phyloP scores from a whole-genome alignment of 768 basidiomycete species.

The Clitopilus passeckerianus region DNA sequence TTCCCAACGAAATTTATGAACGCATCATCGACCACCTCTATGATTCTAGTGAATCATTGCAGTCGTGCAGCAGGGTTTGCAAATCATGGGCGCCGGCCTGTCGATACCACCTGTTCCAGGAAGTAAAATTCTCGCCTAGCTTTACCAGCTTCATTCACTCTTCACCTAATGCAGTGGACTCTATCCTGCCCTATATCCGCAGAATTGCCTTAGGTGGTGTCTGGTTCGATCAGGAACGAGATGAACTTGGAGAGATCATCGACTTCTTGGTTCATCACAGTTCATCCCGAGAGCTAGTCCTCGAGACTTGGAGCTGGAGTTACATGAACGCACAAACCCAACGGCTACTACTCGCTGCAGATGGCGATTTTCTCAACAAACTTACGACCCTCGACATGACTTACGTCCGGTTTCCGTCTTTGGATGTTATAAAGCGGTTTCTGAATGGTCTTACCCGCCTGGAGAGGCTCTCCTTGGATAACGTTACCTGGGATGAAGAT shows the following conservation, averaged over 20 bases:
- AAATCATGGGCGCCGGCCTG: constrained; percentile 24
- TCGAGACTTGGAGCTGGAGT: constrained; percentile 22
- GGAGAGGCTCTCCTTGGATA: constrained; percentile 36
- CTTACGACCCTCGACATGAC: constrained; percentile 41
- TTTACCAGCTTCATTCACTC: constrained; percentile 19
- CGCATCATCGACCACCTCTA: constrained; percentile 22
- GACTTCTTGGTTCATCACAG: constrained; percentile 15
- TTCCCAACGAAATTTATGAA: constrained; percentile 27
- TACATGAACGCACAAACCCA: constrained; percentile 30
- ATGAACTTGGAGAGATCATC: constrained; percentile 11
- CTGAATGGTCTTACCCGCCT: constrained; percentile 47
- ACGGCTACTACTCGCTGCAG: constrained; percentile 22
- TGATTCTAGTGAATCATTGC: constrained; percentile 19
- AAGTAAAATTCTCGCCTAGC: constrained; percentile 20
- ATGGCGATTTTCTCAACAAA: constrained; percentile 40
- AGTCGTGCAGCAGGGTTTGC: constrained; percentile 26
- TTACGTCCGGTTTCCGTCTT: constrained; percentile 24
- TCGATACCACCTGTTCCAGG: constrained; percentile 27
- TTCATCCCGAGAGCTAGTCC: constrained; percentile 12
- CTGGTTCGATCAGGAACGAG: constrained; percentile 14
- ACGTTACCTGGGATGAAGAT: constrained; percentile 39
- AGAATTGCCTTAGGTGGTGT: constrained; percentile 23
- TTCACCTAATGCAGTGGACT: constrained; percentile 17
- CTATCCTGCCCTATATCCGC: constrained; percentile 23
- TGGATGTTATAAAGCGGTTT: constrained; percentile 46